phyloP scores from a whole-genome alignment of 2,329 filamentous ascomycete genomes.

The Penicillium sp. region DNA sequence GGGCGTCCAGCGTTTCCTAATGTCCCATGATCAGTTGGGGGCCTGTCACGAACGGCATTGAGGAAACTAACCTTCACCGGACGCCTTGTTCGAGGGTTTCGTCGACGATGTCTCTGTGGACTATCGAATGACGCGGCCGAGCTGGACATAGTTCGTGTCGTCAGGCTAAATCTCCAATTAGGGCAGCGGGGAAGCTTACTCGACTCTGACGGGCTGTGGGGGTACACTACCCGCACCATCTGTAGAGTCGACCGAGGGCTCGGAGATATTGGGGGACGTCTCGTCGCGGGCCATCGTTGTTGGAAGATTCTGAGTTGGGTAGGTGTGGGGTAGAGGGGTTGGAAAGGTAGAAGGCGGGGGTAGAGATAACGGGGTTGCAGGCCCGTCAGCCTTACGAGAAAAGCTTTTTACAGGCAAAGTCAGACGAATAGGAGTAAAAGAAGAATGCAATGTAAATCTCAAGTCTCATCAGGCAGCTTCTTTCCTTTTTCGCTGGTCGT shows the following conservation, averaged over 20 bases:
- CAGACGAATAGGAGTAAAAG: not conserved
- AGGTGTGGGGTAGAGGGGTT: slow-evolving; percentile 23
- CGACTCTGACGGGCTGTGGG: slow-evolving; percentile 10
- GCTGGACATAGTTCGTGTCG: slow-evolving; percentile 1
- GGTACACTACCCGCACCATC: slow-evolving; percentile 7
- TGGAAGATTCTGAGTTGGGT: not conserved
- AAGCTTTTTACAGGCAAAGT: not conserved
- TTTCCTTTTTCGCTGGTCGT: slow-evolving; percentile 8
- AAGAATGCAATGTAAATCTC: not conserved
- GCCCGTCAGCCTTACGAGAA: slow-evolving; percentile 25
- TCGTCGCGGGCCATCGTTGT: slow-evolving; percentile 17
- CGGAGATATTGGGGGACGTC: slow-evolving; percentile 11
- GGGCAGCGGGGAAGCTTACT: slow-evolving; percentile 9
- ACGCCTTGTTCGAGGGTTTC: slow-evolving; percentile 59
- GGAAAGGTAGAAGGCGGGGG: slow-evolving; percentile 12
- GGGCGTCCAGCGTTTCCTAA: slow-evolving; percentile 88
- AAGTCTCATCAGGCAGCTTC: slow-evolving; percentile 16
- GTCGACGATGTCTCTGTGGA: slow-evolving; percentile 64
- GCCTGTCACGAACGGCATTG: not conserved
- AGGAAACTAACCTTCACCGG: slow-evolving; percentile 57
- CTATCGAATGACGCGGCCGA: slow-evolving; percentile 54
- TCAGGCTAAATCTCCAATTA: not conserved
- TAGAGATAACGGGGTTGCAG: slow-evolving; percentile 17
- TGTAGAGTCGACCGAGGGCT: slow-evolving; percentile 2
- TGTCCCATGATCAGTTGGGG: slow-evolving; percentile 11